Conservation (phyloP, 495 filamentous ascomycete species). For the Lophium mytilinum region DNA sequence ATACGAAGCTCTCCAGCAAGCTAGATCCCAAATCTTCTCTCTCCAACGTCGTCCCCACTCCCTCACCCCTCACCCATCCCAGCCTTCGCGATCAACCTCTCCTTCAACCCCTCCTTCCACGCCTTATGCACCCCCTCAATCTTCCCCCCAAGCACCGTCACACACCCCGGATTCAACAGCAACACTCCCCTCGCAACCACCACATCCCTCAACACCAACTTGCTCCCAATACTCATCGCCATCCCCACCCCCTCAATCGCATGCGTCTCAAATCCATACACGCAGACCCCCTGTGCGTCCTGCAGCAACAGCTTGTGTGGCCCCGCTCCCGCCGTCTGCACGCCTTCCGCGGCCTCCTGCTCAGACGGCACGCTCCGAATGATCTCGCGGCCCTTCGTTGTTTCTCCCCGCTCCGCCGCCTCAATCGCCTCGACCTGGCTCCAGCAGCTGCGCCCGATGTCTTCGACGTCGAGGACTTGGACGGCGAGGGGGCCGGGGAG, state of each 20-base stretch:
- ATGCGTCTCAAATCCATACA: constrained; percentile 67
- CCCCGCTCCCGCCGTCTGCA: constrained; percentile 32
- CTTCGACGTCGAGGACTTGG: constrained; percentile 79
- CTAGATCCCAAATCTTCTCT: no score
- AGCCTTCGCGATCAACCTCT: constrained; percentile 50
- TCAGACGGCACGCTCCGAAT: constrained; percentile 59
- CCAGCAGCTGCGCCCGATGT: constrained; percentile 69
- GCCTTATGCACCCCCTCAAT: constrained; percentile 68
- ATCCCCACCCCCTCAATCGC: constrained; percentile 55
- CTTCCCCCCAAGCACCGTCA: constrained; percentile 72
- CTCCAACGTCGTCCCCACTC: neutral
- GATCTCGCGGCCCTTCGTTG: constrained; percentile 71
- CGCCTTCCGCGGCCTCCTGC: constrained; percentile 35
- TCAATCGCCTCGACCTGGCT: constrained; percentile 82
- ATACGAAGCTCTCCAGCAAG: no score
- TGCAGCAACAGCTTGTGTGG: constrained; percentile 78
- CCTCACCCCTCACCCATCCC: neutral
- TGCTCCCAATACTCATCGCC: constrained; percentile 67
- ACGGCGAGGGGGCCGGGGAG: constrained; percentile 57
- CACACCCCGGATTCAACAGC: constrained; percentile 58
- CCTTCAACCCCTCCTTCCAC: constrained; percentile 70
- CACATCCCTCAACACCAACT: constrained; percentile 61
- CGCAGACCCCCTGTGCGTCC: constrained; percentile 61
- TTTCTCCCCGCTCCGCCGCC: constrained; percentile 72
- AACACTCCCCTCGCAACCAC: constrained; percentile 69